Evolutionary conservation across 2,329 filamentous ascomycete genomes (phyloP), one percentile per base, ranked within the genome.

Genomic region (Chrysoporthe deuterocubensis): DNA sequence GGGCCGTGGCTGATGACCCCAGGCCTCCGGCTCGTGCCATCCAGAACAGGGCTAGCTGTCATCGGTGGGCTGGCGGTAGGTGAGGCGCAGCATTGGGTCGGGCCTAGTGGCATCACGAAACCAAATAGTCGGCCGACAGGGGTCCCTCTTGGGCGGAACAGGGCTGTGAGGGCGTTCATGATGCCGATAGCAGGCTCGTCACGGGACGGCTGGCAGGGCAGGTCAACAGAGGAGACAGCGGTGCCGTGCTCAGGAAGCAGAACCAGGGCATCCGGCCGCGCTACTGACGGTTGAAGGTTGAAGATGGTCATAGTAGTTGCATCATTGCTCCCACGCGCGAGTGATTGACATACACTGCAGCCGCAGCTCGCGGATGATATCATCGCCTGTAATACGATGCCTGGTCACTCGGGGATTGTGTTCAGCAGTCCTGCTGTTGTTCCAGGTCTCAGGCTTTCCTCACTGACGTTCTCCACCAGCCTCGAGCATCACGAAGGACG

Each of bases 341-440:
- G 44, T 42, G 37, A 46, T 44, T 21, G 65, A 62, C 32, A 50
- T 43, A 34, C 60, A 46, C 9, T 48, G 57, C 57, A 46, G 54
- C 60, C 60, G 26, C 26, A 26, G 26, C 43, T 64, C 42, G 54
- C 26, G 7, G n/a, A 66, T 69, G 67, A 69, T 66, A 69, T 69
- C 67, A 69, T 66, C 67, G 48, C 58, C 65, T 21, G 44, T 44
- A 37, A 50, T 40, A 40, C 46, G 32, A 13, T 34, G 16, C 13
- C 3, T 48, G 46, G 26, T 2, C 26, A 26, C 26, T 26, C 26
- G 26, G 26, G 18, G 13, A 66, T 18, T 44, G n/a, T 59, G n/a
- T 42, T 14, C 9, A 52, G 50, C 50, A 26, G 48, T 21, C 48
- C 48, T 52, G 48, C 48, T 7, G 21, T 52, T 32, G n/a, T 14